Evolutionary conservation across 2,329 filamentous ascomycete genomes (phyloP), one percentile per base, ranked within the genome.

Genomic region (Sporothrix humicola): DNA sequence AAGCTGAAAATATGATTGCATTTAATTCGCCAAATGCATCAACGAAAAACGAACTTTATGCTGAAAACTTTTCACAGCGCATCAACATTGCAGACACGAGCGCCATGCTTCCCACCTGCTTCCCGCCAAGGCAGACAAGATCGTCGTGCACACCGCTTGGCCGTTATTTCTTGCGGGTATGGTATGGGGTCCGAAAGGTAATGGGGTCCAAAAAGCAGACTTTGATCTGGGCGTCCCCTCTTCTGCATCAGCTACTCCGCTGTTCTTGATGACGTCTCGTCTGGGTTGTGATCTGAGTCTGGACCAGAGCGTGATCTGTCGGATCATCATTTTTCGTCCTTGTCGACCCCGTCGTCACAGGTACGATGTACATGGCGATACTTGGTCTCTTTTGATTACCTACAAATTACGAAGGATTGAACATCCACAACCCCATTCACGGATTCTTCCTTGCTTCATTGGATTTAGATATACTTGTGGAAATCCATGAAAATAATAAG

Each of bases 161-260:
- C 54, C n/a, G 54, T 20, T 58, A 8, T 20, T 20, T 52, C 31
- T 63, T 63, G 59, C 61, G 61, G 61, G 46, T 68, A 37, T 15
- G n/a, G 61, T 20, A 65, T 10, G 17, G n/a, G 17, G 20, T 8
- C 8, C 3, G 31, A 37, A 37, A 37, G 31, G 31, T 3, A 37
- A 37, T 37, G 31, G 31, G 31, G 31, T 37, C 7, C 31, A 37
- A 37, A 37, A 37, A 37, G 31, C 31, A 37, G 31, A 7, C 31
- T 6, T 6, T 37, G 2, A 37, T 7, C 31, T 37, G 2, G 31
- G 5, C 31, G 1, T 37, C 31, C 31, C 4, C 31, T 37, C 31
- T 66, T 66, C 20, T 65, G 10, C 61, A 26, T 66, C 42, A 66
- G 61, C 42, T 26, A 17, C 42, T 48, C 61, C 42, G 42, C 42